Conservation (phyloP, 305 asterid species). For the Fraxinus angustifolia region DNA sequence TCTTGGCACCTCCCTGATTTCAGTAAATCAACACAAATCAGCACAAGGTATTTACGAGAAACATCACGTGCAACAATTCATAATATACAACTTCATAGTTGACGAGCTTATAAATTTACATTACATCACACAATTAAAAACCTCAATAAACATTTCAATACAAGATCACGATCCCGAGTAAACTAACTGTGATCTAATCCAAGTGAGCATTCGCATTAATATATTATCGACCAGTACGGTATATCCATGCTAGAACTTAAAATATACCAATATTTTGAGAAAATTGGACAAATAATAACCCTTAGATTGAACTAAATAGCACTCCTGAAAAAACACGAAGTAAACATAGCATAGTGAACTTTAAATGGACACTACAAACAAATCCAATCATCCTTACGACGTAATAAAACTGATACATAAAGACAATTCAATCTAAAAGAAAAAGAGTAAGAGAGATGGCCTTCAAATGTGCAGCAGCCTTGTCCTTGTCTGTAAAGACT, state of each 20-base stretch:
- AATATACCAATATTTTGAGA: neutral
- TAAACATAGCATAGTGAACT: neutral
- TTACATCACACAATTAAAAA: too few relatives aligned
- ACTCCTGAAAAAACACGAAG: neutral
- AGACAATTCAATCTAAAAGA: neutral
- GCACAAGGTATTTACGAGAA: neutral
- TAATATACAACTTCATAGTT: too few relatives aligned
- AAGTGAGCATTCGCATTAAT: neutral
- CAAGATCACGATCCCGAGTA: neutral
- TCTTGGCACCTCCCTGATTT: conserved; percentile 56
- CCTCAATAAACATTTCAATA: neutral
- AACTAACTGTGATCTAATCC: neutral
- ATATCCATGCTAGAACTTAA: neutral
- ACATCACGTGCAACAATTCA: neutral
- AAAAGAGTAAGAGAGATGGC: conserved; percentile 6
- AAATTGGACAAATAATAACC: neutral
- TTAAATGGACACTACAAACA: neutral
- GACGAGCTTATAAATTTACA: too few relatives aligned
- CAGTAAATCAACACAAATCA: neutral
- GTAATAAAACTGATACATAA: neutral
- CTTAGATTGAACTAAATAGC: neutral
- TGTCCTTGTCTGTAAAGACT: conserved; percentile 55
- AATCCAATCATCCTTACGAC: neutral
- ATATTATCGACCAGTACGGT: neutral
- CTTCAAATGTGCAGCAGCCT: conserved; percentile 61